Conservation (phyloP, 495 filamentous ascomycete genomes). For the Aspergillus egyptiacus region DNA sequence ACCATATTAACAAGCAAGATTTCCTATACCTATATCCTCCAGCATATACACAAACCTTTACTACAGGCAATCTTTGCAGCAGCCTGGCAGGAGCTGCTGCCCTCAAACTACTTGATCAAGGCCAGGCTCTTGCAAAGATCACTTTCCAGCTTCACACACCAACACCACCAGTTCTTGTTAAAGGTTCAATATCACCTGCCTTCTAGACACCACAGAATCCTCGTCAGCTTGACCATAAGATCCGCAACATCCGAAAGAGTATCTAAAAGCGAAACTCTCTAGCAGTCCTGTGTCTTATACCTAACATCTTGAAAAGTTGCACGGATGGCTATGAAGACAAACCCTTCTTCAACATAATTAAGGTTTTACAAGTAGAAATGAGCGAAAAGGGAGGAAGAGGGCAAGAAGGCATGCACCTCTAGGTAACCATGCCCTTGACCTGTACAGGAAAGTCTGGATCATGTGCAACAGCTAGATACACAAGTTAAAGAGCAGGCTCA, state of each 20-base stretch:
- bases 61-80: neutral
- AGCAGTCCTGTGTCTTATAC: neutral
- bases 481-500: neutral
- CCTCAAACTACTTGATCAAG: neutral
- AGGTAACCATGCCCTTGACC: neutral
- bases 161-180: neutral
- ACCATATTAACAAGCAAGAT: conserved; percentile 16
- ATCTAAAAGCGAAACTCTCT: neutral
- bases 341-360: neutral
- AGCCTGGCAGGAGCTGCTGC: neutral
- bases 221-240: neutral
- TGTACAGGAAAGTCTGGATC: neutral
- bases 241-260: neutral
- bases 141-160: neutral
- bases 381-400: neutral
- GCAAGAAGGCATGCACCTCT: neutral
- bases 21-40: conserved; percentile 9
- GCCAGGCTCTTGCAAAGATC: neutral
- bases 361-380: neutral
- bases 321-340: neutral
- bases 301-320: neutral
- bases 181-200: neutral
- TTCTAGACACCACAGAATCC: neutral
- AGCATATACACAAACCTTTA: neutral
- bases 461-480: neutral